phyloP scores from a whole-genome alignment of 164 flowering plant species.

The Nelumbo lutea region DNA sequence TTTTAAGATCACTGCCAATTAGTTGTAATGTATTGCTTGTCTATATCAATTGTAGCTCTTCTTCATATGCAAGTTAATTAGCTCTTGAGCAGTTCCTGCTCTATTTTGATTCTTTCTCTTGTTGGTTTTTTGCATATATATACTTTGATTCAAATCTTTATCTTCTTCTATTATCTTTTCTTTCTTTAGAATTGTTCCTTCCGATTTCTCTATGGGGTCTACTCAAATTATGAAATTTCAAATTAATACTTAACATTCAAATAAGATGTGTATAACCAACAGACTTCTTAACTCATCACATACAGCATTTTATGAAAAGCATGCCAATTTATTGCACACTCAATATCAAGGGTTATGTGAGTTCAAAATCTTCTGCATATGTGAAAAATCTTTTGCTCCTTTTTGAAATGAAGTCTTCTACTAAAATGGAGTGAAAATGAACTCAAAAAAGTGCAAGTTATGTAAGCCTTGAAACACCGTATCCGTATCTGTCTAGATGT shows the following conservation, averaged over 20 bases:
- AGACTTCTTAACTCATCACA: neutral
- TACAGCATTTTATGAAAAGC: neutral
- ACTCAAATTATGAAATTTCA: too few relatives aligned
- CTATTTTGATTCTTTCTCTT: neutral
- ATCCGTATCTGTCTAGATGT: too few relatives aligned
- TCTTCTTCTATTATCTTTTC: neutral
- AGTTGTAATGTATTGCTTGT: neutral
- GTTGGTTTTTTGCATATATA: neutral
- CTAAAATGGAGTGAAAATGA: too few relatives aligned
- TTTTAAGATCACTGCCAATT: neutral
- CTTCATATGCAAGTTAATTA: neutral
- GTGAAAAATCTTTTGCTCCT: too few relatives aligned
- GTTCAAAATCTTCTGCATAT: neutral
- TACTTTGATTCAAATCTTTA: too few relatives aligned
- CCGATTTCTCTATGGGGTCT: neutral
- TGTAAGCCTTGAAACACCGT: too few relatives aligned
- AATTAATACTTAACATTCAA: neutral
- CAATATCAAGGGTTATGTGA: conserved; percentile 1
- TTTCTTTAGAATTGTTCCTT: neutral
- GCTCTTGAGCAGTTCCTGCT: neutral
- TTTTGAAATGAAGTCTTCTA: too few relatives aligned
- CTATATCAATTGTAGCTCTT: neutral
- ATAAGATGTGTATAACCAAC: neutral
- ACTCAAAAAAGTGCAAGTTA: too few relatives aligned
- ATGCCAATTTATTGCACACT: neutral